Evolutionary conservation across 192 early-diverging fungal genomes (phyloP), one percentile per base, ranked within the genome.

Genomic region (Gorgonomyces haynaldii): DNA sequence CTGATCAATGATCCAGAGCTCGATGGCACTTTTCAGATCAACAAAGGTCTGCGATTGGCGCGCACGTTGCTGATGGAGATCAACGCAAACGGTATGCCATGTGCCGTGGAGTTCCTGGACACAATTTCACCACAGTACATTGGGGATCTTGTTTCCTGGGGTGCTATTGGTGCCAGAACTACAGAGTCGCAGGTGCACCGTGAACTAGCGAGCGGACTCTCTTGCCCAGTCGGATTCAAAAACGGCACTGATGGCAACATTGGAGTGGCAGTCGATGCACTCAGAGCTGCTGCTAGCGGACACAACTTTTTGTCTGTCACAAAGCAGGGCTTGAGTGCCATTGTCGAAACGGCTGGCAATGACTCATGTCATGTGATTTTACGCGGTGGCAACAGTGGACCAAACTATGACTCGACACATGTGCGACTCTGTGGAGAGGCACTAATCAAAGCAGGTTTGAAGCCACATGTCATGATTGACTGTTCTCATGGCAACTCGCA

Each of bases 171-270:
- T 24, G 93, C 93, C 17, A 74, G 93, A 34, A 97, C 93, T 1
- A 97, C 93, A 13, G 91, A 93, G 59, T 89, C 84, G 45, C 93
- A 97, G 58, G 67, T 93, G 21, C 91, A 97, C 61, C 78, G 93
- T 39, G 93, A 97, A 59, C 73, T 97, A 28, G 87, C 93, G 3
- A 89, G 85, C 1, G 93, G 93, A 8, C 77, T 88, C 12, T 91
- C 88, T 35, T 88, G 92, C 76, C 91, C 93, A 6, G 82, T 97
- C n/a, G 93, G 93, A 0, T 95, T 97, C 81, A 97, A 97, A 71
- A 95, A 94, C 53, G 68, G 91, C 41, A 97, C 94, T 3, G 91
- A 97, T 52, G 94, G 94, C 34, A 95, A 75, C 44, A 79, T 90
- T 37, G 67, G 62, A 30, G 84, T 95, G 16, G 94, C 94, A 1